Base-by-base conservation (phyloP, 441 rosid genomes). In the Gossypium aridum region DNA sequence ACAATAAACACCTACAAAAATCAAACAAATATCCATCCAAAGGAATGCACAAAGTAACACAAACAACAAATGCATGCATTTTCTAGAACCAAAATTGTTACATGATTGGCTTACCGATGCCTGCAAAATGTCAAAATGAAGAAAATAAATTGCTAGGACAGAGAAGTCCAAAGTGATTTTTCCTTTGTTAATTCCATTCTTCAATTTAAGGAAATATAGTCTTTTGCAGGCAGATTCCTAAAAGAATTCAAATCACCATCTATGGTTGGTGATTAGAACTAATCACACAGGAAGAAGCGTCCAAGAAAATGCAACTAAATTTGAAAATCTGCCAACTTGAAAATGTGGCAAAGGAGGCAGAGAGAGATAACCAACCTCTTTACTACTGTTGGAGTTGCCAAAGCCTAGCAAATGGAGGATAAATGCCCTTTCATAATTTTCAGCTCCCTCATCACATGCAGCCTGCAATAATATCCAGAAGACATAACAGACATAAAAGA, bases 341-440 rank as follows among this genome's bases (percentile, higher is more conserved):
- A 55, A 26, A 7, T 34, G 9, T 70, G 2, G 19, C 26, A 23
- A 12, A 8, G 23, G 9, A 12, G 10, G 31, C 31, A 19, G 64
- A 45, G 25, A 47, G n/a, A 45, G 16, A 64, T 34, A 49, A 53
- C 3, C 47, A 72, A 93, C 99, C 97, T 96, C 97, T 80, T 83
- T 87, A 77, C 75, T 77, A 43, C 62, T 79, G 79, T 71, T 74
- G 79, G 86, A 78, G 79, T 80, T 79, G 47, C 80, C 84, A 81
- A 84, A 89, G 47, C 85, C 86, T 75, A 95, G 83, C 73, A 95
- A 85, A 83, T 89, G 95, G 65, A 93, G 83, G 70, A 91, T 53
- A 80, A 93, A 95, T 45, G 90, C 96, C 83, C 93, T 87, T 88
- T 95, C 98, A 57, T 76, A 82, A 55, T 87, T 88, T 75, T 89